phyloP scores from a whole-genome alignment of 495 filamentous ascomycete species.

The Podospora didyma region DNA sequence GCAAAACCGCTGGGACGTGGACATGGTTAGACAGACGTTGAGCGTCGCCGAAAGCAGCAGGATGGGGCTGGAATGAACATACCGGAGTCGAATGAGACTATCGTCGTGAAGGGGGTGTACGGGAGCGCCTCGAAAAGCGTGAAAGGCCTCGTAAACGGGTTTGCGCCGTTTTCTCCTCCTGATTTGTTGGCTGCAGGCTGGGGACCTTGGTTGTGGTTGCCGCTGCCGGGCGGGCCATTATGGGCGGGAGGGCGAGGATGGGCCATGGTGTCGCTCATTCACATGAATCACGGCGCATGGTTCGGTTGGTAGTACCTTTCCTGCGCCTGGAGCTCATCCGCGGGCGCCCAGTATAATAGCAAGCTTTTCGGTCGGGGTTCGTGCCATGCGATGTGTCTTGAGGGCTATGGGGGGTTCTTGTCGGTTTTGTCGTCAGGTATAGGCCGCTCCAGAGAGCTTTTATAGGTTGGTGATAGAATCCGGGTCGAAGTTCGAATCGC shows the following conservation, averaged over 20 bases:
- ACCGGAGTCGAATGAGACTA: conserved; percentile 85
- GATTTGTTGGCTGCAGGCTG: not conserved
- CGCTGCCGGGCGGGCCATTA: conserved; percentile 20
- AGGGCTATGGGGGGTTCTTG: not conserved
- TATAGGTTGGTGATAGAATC: not conserved
- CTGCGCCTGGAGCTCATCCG: not conserved
- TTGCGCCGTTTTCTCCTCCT: not conserved
- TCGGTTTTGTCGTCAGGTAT: not conserved
- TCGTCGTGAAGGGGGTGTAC: conserved; percentile 85
- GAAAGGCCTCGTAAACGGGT: conserved; percentile 32
- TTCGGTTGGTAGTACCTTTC: not conserved
- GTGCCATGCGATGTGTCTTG: not conserved
- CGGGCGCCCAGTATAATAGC: not conserved
- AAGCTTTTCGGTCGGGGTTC: not conserved
- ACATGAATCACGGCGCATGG: conserved; percentile 18
- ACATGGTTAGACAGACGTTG: conserved; percentile 3
- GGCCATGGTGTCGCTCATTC: conserved; percentile 29
- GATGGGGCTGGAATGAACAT: conserved; percentile 7
- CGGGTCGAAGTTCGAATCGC: not conserved
- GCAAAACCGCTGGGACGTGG: conserved; percentile 56
- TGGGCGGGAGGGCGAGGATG: conserved; percentile 22
- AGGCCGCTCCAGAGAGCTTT: not conserved
- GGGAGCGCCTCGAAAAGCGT: conserved; percentile 80
- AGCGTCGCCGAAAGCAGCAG: not conserved
- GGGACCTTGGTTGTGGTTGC: not conserved